Base-by-base conservation (phyloP, 1,139 yeast genomes). In the Nematodospora anomalae region DNA sequence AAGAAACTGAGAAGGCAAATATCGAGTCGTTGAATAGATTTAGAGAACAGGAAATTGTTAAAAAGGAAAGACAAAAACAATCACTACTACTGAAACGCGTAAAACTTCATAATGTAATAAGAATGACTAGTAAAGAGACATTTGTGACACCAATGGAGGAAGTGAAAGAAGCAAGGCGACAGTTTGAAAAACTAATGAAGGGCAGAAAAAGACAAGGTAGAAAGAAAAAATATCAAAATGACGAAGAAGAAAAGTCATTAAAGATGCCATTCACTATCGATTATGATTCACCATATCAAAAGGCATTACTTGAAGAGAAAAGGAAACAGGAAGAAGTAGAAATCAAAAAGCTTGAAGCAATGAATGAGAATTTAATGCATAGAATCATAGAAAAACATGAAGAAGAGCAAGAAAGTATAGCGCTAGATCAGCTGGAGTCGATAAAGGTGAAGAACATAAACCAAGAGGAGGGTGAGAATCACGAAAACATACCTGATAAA, bases 41-140 rank as follows among this genome's bases (percentile, higher is more conserved):
- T 52, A 78, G 83, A 50, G 94, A 90, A 50, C 92, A 87, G 55
- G 98, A 92, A 57, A 70, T 84, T 30, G 83, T 80, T 31, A 83
- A 87, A 52, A 88, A 87, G 57, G 83, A 83, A 56, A 75, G 76
- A 37, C 90, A 90, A 53, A 67, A 90, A 40, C 88, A 83, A 28
- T 65, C 85, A 43, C 76, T 86, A 58, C 69, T 79, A 42, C 83
- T 84, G 55, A 77, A 74, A 47, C 74, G 90, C 42, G 66, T 68
- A 23, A 80, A 76, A 44, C 62, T 86, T 46, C 67, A 63, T 1
- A 72, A 83, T 40, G 77, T 81, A 6, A 53, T 86, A 11, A 63
- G 87, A 34, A 64, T 73, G 30, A 54, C 62, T 6, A 73, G 82
- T 35, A 52, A 57, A 30, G 74, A 68, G 35, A 52, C 62, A 3